phyloP scores from a whole-genome alignment of 2,329 filamentous ascomycete species.

The Thermothelomyces thermophilus region DNA sequence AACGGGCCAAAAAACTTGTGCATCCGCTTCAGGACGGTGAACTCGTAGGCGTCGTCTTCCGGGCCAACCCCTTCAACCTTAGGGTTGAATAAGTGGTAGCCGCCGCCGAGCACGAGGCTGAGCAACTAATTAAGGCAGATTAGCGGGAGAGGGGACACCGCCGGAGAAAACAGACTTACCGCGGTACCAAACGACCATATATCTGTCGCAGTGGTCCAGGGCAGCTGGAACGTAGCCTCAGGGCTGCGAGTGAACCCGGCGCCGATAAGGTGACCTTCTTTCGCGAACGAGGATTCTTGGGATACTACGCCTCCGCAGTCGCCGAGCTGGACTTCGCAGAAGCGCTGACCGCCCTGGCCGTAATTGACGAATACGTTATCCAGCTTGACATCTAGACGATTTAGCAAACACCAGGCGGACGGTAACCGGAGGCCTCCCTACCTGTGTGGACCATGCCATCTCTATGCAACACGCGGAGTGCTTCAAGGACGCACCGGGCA shows the following conservation, averaged over 20 bases:
- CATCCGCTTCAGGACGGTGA: conserved; percentile 24
- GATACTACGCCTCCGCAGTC: conserved; percentile 25
- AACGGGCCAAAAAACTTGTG: conserved; percentile 25
- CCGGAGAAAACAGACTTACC: neutral
- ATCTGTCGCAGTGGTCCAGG: conserved; percentile 24
- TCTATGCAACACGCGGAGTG: conserved; percentile 21
- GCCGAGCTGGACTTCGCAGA: conserved; percentile 25
- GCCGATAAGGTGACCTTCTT: conserved; percentile 23
- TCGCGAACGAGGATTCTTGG: conserved; percentile 22
- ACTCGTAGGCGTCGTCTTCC: conserved; percentile 22
- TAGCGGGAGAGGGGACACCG: neutral
- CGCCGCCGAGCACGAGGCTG: conserved; percentile 24
- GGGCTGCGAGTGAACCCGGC: conserved; percentile 24
- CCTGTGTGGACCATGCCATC: conserved; percentile 25
- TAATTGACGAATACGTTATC: conserved; percentile 26
- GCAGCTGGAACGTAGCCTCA: conserved; percentile 23
- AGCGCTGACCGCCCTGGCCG: conserved; percentile 18
- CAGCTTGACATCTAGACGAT: conserved; percentile 23
- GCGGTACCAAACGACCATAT: conserved; percentile 28
- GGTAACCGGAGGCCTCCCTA: neutral
- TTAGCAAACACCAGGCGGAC: no score
- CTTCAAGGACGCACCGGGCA: conserved; percentile 22
- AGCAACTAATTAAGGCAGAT: conserved; percentile 12
- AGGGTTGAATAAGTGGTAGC: conserved; percentile 26
- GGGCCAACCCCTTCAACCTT: conserved; percentile 15